phyloP scores from a whole-genome alignment of 108 stramenopile genomes.

The Cyclostephanos tholiformis region DNA sequence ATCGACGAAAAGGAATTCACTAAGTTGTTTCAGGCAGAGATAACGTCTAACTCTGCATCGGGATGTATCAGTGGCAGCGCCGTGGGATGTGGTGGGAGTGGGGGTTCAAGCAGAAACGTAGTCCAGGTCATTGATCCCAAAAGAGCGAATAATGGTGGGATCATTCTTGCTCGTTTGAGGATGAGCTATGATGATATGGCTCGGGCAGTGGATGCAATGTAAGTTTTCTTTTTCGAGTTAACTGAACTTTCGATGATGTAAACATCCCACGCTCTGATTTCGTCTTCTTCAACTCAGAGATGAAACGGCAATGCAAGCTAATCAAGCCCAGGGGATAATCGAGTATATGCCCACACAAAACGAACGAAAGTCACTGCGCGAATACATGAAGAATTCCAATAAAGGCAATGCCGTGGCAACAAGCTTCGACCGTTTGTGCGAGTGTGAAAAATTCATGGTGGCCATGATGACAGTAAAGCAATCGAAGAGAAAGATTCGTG shows the following conservation, averaged over 20 bases:
- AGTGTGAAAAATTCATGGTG: slow-evolving; percentile 91
- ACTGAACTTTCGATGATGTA: neutral
- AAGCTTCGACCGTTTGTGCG: slow-evolving; percentile 77
- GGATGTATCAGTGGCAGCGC: slow-evolving; percentile 15
- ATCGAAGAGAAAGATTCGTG: slow-evolving; percentile 77
- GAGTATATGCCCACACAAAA: slow-evolving; percentile 87
- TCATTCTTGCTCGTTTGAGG: slow-evolving; percentile 86
- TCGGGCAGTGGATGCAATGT: slow-evolving; percentile 75
- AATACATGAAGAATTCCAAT: slow-evolving; percentile 69
- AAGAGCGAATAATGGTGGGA: slow-evolving; percentile 92
- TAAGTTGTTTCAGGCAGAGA: slow-evolving; percentile 79
- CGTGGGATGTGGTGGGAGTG: slow-evolving; percentile 1
- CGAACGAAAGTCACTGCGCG: slow-evolving; percentile 71
- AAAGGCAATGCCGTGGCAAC: slow-evolving; percentile 70
- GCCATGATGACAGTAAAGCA: slow-evolving; percentile 92
- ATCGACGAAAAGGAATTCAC: slow-evolving; percentile 86
- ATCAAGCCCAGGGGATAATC: slow-evolving; percentile 84
- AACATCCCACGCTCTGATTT: slow-evolving; percentile 1
- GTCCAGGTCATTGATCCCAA: slow-evolving; percentile 90
- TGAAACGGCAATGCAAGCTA: slow-evolving; percentile 68
- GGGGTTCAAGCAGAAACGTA: slow-evolving; percentile 36
- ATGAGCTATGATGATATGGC: slow-evolving; percentile 88
- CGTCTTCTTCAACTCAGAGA: slow-evolving; percentile 22
- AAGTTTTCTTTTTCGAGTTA: neutral
- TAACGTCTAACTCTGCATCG: slow-evolving; percentile 41